Evolutionary conservation across 2,329 filamentous ascomycete species (phyloP), one percentile per base, ranked within the genome.

Genomic region (Claviceps humidiphila): DNA sequence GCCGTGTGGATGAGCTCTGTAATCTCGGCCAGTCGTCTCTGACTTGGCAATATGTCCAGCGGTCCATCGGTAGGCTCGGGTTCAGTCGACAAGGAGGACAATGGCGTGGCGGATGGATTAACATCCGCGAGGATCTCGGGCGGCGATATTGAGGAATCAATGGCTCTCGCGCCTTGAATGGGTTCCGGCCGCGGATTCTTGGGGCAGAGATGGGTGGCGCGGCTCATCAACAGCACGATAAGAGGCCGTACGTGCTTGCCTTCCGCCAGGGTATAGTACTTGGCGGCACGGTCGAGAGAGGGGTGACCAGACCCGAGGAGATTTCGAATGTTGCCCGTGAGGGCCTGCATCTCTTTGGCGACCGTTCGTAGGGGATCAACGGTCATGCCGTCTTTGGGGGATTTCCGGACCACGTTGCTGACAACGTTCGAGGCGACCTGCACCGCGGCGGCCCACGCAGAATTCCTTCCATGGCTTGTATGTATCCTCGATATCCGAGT

Each of bases 1-100:
- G 93, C 90, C 0, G 93, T 97, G 69, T 98, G 93, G 58, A 98
- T 97, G 52, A 98, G 77, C 69, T 98, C 93, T 2, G 91, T 93
- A 63, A 98, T 97, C 69, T 98, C 93, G 50, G 93, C 93, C 40
- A 98, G 76, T 26, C 93, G 84, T 58, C 91, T 79, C 66, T 98
- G 93, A 17, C 89, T 86, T n/a, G 93, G 91, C 20, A 97, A 81
- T 59, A 98, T 93, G 59, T 87, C 81, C 60, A 78, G 69, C 51
- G 76, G 74, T 52, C 59, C 58, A 41, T 68, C 65, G 49, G 67
- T 59, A 42, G 68, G 61, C 20, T 69, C 64, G 59, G 64, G 62
- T 38, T 68, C 66, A 51, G 61, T 55, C 30, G 26, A 47, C 2
- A 75, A 64, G 41, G 75, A 64, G 41, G 76, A 72, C 49, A 73